phyloP scores from a whole-genome alignment of 768 basidiomycete genomes.

The Boletus vinaceobasis region DNA sequence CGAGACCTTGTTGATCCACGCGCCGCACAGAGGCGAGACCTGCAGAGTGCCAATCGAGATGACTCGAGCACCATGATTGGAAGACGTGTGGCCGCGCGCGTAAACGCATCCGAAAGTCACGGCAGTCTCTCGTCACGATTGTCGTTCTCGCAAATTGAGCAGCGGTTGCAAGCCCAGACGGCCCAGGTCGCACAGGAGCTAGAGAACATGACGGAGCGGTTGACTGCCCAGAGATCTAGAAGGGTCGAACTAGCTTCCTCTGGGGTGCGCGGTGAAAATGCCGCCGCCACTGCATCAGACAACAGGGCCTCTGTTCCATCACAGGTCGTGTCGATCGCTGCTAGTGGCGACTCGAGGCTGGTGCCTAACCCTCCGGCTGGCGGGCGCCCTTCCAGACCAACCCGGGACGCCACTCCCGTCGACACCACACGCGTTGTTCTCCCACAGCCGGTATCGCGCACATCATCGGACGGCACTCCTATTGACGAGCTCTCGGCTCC shows the following conservation, averaged over 20 bases:
- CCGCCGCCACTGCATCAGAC: not conserved
- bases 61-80: slow-evolving; percentile 35
- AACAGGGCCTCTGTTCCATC: not conserved
- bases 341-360: slow-evolving; percentile 1
- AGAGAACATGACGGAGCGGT: slow-evolving; percentile 30
- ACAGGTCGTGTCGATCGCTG: not conserved
- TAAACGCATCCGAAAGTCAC: slow-evolving; percentile 18
- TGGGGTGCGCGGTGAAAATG: slow-evolving; percentile 4
- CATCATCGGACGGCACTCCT: slow-evolving; percentile 20
- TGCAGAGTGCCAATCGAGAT: slow-evolving; percentile 20
- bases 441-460: slow-evolving; percentile 25
- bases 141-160: slow-evolving; percentile 26
- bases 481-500: slow-evolving; percentile 14
- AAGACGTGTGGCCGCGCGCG: slow-evolving; percentile 33
- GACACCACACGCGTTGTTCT: slow-evolving; percentile 19
- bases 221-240: slow-evolving; percentile 23
- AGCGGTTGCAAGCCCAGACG: slow-evolving; percentile 28
- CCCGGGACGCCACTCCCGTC: slow-evolving; percentile 15
- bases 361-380: slow-evolving; percentile 6
- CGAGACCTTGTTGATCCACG: slow-evolving; percentile 16
- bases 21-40: slow-evolving; percentile 16
- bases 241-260: slow-evolving; percentile 20
- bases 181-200: slow-evolving; percentile 32
- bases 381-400: slow-evolving; percentile 14
- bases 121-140: slow-evolving; percentile 16